phyloP scores from a whole-genome alignment of 2,329 filamentous ascomycete genomes.

The Hansfordia pulvinata region DNA sequence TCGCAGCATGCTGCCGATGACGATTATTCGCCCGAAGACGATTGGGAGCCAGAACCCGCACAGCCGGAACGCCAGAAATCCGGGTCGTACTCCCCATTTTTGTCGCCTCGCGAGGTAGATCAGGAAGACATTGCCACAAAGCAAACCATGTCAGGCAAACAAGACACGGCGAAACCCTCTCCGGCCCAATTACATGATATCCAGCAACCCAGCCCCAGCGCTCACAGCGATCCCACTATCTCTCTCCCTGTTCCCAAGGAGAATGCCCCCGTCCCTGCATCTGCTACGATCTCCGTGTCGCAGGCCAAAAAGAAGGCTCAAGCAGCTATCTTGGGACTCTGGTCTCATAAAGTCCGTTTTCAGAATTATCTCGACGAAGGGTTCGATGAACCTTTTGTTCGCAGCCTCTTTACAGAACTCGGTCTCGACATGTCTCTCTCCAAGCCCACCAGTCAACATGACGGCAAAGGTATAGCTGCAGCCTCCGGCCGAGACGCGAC shows the following conservation, averaged over 20 bases:
- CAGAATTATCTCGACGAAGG: slow-evolving; percentile 62
- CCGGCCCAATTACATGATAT: too few relatives aligned
- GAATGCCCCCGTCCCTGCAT: too few relatives aligned
- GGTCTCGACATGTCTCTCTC: slow-evolving; percentile 35
- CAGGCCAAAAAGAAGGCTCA: slow-evolving; percentile 46
- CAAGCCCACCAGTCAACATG: slow-evolving; percentile 7
- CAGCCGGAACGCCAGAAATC: slow-evolving; percentile 27
- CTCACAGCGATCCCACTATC: too few relatives aligned
- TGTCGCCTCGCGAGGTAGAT: slow-evolving; percentile 34
- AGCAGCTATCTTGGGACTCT: slow-evolving; percentile 52
- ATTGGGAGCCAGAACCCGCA: slow-evolving; percentile 14
- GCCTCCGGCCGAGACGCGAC: neutral
- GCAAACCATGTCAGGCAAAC: too few relatives aligned
- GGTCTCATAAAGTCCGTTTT: slow-evolving; percentile 56
- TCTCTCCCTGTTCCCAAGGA: too few relatives aligned
- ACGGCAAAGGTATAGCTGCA: neutral
- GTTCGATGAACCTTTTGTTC: slow-evolving; percentile 49
- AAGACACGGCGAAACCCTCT: too few relatives aligned
- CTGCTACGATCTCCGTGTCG: too few relatives aligned
- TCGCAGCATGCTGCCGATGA: slow-evolving; percentile 10
- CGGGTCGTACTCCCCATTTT: slow-evolving; percentile 36
- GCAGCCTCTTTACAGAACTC: slow-evolving; percentile 53
- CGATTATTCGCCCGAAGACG: slow-evolving; percentile 11
- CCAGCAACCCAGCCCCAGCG: too few relatives aligned
- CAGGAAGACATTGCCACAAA: slow-evolving; percentile 12